Percentiles rank a stretch among this genome's conserved stretches.
phyloP scores from a whole-genome alignment of 2,329 filamentous ascomycete genomes.

The Drechslerella dactyloides region DNA sequence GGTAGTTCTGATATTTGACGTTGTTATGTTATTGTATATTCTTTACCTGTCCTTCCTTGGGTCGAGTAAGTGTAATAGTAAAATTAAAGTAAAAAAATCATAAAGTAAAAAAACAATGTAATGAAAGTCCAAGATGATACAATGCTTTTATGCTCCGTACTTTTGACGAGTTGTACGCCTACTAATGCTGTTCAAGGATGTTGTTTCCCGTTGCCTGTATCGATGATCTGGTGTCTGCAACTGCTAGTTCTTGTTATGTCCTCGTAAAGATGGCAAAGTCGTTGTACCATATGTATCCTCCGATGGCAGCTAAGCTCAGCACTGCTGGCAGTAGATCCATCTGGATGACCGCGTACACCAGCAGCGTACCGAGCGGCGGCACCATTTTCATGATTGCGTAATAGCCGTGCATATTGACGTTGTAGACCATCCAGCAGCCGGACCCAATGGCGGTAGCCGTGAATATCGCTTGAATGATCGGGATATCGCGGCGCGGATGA shows the following conservation, averaged over 20 bases:
- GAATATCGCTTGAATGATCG: conserved; percentile 68
- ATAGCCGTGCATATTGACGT: conserved; percentile 80
- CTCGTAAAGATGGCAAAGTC: conserved; percentile 56
- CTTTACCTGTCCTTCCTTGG: neutral
- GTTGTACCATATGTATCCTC: conserved; percentile 61
- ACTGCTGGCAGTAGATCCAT: conserved; percentile 73
- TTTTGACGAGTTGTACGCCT: conserved; percentile 19
- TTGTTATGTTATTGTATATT: conserved; percentile 4
- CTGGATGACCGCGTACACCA: conserved; percentile 93
- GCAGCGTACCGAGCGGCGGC: conserved; percentile 85
- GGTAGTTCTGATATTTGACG: neutral
- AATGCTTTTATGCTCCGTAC: no score
- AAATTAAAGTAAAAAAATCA: no score
- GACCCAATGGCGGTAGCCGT: conserved; percentile 66
- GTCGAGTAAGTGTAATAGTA: neutral
- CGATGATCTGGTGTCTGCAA: no score
- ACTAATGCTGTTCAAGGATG: neutral
- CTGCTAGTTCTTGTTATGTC: neutral
- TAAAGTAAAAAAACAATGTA: no score
- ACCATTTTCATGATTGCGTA: conserved; percentile 89
- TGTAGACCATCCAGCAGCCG: conserved; percentile 80
- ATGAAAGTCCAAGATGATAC: no score
- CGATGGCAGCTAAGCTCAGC: conserved; percentile 62
- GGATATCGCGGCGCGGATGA: conserved; percentile 61
- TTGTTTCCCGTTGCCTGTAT: no score